phyloP scores from a whole-genome alignment of 768 basidiomycete species.

The Panellus pusillus region DNA sequence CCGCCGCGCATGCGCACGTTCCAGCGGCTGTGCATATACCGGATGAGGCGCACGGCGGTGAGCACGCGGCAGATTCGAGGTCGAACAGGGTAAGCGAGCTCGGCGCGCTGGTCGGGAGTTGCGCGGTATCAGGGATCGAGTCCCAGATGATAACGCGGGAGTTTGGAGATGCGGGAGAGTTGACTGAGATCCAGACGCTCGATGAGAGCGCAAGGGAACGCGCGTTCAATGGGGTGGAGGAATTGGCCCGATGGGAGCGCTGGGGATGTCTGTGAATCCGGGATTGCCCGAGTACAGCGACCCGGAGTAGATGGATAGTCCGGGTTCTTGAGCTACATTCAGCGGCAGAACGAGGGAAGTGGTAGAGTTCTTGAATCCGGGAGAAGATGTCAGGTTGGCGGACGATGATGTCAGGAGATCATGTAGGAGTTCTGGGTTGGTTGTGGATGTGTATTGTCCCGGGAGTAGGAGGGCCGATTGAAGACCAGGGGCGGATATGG shows the following conservation, averaged over 20 bases:
- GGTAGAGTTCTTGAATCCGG: slow-evolving; percentile 55
- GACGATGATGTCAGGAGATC: slow-evolving; percentile 54
- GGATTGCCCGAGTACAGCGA: slow-evolving; percentile 56
- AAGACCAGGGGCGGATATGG: slow-evolving; percentile 49
- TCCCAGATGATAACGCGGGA: slow-evolving; percentile 60
- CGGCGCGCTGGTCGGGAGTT: slow-evolving; percentile 42
- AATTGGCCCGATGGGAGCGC: slow-evolving; percentile 34
- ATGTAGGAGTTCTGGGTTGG: slow-evolving; percentile 60
- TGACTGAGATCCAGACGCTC: slow-evolving; percentile 56
- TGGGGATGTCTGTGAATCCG: slow-evolving; percentile 48
- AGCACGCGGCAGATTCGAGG: slow-evolving; percentile 21
- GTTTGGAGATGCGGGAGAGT: slow-evolving; percentile 35
- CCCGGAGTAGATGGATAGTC: slow-evolving; percentile 52
- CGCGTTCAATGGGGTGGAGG: slow-evolving; percentile 42
- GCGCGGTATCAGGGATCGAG: slow-evolving; percentile 57
- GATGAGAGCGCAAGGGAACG: slow-evolving; percentile 56
- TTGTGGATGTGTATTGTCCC: slow-evolving; percentile 60
- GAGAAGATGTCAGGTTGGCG: slow-evolving; percentile 46
- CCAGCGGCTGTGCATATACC: slow-evolving; percentile 44
- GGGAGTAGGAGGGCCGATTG: slow-evolving; percentile 55
- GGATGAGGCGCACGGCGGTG: slow-evolving; percentile 43
- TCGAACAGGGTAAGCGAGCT: slow-evolving; percentile 13
- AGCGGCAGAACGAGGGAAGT: slow-evolving; percentile 50
- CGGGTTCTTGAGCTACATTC: slow-evolving; percentile 54
- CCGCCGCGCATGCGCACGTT: slow-evolving; percentile 26